Conservation (phyloP, 2,329 filamentous ascomycete species). For the Calonectria montana region DNA sequence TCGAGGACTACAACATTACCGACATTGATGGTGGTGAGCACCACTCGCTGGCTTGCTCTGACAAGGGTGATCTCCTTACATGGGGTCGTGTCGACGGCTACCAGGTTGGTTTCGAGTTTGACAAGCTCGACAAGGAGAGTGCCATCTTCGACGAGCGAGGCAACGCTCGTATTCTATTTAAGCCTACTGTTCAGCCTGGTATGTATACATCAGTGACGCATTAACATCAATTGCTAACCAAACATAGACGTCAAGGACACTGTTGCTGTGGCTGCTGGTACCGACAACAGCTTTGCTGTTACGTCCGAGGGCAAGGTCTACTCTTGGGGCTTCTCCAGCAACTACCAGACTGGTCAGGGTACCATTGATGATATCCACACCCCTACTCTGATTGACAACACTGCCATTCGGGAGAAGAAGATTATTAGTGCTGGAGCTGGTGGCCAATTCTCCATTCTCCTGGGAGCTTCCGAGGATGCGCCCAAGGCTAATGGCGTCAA, state of each 20-base stretch:
- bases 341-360: conserved; percentile 83
- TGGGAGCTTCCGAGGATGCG: conserved; percentile 52
- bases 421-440: conserved; percentile 86
- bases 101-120: conserved; percentile 67
- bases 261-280: conserved; percentile 67
- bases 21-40: conserved; percentile 78
- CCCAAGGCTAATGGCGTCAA: conserved; percentile 46
- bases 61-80: conserved; percentile 66
- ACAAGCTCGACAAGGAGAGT: conserved; percentile 60
- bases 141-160: conserved; percentile 72
- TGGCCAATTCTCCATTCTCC: conserved; percentile 82
- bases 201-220: conserved; percentile 39
- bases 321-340: conserved; percentile 84
- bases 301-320: conserved; percentile 77
- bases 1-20: conserved; percentile 72
- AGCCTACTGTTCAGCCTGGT: conserved; percentile 56
- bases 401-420: conserved; percentile 79
- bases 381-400: conserved; percentile 86
- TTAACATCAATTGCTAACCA: neutral
- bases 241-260: conserved; percentile 63
- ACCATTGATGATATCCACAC: conserved; percentile 82
- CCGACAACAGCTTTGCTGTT: conserved; percentile 81
- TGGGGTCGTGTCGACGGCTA: conserved; percentile 69
- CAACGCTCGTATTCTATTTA: conserved; percentile 72
- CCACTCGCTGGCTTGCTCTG: conserved; percentile 76